Conservation (phyloP, 768 basidiomycete species). For the Leccinum fibrillosum region DNA sequence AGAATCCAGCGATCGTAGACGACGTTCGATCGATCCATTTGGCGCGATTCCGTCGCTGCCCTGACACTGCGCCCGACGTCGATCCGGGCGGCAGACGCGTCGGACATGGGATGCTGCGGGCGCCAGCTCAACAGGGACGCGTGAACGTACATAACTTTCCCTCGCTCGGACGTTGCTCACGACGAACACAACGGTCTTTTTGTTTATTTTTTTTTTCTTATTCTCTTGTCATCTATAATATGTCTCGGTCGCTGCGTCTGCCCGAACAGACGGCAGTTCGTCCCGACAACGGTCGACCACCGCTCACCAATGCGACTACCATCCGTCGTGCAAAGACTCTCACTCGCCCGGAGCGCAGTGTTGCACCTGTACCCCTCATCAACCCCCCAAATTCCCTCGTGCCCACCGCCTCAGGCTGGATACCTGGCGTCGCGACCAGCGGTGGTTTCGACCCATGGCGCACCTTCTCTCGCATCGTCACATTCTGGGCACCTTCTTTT, state of each 20-base stretch:
- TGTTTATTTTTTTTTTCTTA: no score
- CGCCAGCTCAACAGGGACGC: not conserved
- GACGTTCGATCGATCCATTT: not conserved
- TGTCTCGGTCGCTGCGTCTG: slow-evolving; percentile 25
- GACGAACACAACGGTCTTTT: not conserved
- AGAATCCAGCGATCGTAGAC: slow-evolving; percentile 18
- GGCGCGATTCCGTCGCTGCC: not conserved
- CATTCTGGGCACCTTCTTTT: slow-evolving; percentile 88
- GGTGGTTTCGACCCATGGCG: slow-evolving; percentile 64
- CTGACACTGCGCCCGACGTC: not conserved
- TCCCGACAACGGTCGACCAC: slow-evolving; percentile 52
- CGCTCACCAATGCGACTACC: slow-evolving; percentile 50
- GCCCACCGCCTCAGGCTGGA: slow-evolving; percentile 36
- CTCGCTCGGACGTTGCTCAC: not conserved
- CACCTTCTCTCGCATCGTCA: slow-evolving; percentile 72
- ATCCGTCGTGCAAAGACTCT: slow-evolving; percentile 92
- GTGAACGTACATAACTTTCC: not conserved
- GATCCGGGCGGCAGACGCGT: slow-evolving; percentile 11
- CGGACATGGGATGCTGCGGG: not conserved
- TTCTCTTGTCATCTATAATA: not conserved
- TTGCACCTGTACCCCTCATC: slow-evolving; percentile 92
- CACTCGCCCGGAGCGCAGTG: slow-evolving; percentile 91
- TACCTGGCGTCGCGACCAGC: slow-evolving; percentile 30
- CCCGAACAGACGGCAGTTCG: slow-evolving; percentile 2
- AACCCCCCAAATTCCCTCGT: slow-evolving; percentile 62